These are phyloP conservation scores for Penicillium sp. DNA, from an alignment of 2,329 filamentous ascomycete genomes.

Conservation along the genomic window DNA sequence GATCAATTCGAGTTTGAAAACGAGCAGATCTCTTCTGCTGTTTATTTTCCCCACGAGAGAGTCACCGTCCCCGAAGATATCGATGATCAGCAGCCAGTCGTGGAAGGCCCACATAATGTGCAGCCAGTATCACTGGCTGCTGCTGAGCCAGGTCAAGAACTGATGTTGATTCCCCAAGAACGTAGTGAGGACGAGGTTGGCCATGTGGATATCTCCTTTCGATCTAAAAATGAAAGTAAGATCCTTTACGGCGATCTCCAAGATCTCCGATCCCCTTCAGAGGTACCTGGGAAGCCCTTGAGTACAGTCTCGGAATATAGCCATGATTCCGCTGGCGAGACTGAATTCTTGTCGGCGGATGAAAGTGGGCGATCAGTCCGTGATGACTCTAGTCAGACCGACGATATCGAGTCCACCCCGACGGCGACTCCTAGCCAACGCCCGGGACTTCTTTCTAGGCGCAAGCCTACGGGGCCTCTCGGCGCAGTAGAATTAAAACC, in stretches of 20 bases:
- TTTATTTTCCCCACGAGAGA: slow-evolving; percentile 59
- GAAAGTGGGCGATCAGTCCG: slow-evolving; percentile 39
- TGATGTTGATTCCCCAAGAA: slow-evolving; percentile 27
- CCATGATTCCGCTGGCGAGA: slow-evolving; percentile 41
- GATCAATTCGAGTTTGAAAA: slow-evolving; percentile 48
- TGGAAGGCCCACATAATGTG: slow-evolving; percentile 18
- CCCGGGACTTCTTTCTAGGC: slow-evolving; percentile 24
- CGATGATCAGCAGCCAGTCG: slow-evolving; percentile 20
- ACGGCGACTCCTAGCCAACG: slow-evolving; percentile 41
- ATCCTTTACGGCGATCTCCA: slow-evolving; percentile 56
- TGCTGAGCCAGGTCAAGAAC: slow-evolving; percentile 23
- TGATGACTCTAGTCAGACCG: slow-evolving; percentile 51
- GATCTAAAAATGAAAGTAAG: slow-evolving; percentile 55
- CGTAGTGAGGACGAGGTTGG: slow-evolving; percentile 32
- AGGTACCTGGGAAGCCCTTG: slow-evolving; percentile 35
- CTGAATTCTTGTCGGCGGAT: slow-evolving; percentile 41
- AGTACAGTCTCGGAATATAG: slow-evolving; percentile 35
- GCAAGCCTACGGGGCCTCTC: slow-evolving; percentile 50
- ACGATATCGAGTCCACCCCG: slow-evolving; percentile 49
- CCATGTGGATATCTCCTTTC: slow-evolving; percentile 58
- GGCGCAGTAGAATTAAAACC: slow-evolving; percentile 94
- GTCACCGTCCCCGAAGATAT: slow-evolving; percentile 30
- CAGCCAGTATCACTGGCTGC: slow-evolving; percentile 24
- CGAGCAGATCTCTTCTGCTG: slow-evolving; percentile 59
- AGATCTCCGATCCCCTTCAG: slow-evolving; percentile 35